A percentile compares a stretch with the other conserved stretches of the same genome.
phyloP scores from a whole-genome alignment of 352 stramenopile genomes.

The Phytophthora hibernalis region DNA sequence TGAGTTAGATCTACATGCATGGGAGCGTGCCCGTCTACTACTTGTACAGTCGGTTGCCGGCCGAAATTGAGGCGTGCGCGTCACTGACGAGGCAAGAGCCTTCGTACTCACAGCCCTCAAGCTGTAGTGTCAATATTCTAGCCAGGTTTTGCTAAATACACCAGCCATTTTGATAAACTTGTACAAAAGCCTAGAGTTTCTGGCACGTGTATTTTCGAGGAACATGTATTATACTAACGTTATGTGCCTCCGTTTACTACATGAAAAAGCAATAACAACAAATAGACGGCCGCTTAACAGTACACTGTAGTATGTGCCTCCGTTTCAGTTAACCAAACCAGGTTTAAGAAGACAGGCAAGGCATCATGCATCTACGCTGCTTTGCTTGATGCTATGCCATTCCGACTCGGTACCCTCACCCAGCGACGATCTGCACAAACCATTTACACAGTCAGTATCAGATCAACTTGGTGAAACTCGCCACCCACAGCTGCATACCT shows the following conservation, averaged over 20 bases:
- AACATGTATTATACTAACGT: too few relatives aligned
- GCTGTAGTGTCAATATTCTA: conserved; percentile 38
- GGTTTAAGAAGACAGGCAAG: too few relatives aligned
- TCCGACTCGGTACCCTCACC: neutral
- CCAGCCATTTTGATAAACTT: conserved; percentile 38
- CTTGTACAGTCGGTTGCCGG: conserved; percentile 9
- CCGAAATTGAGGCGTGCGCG: conserved; percentile 5
- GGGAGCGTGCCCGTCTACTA: conserved; percentile 11
- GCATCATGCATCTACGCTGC: too few relatives aligned
- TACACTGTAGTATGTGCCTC: too few relatives aligned
- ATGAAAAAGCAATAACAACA: too few relatives aligned
- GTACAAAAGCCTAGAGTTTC: too few relatives aligned
- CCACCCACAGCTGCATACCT: conserved; percentile 26
- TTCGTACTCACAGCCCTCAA: conserved; percentile 23
- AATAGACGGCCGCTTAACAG: too few relatives aligned
- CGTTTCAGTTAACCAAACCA: too few relatives aligned
- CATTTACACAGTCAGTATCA: conserved; percentile 2
- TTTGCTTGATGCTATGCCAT: too few relatives aligned
- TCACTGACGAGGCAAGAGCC: conserved; percentile 15
- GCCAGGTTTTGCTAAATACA: conserved; percentile 37
- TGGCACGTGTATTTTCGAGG: too few relatives aligned
- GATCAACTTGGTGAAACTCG: neutral
- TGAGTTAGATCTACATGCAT: conserved; percentile 7
- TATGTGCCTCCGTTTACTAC: too few relatives aligned
- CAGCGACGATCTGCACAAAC: conserved; percentile 10